phyloP scores from a whole-genome alignment of 768 basidiomycete genomes.

The Termitomyces sp. region DNA sequence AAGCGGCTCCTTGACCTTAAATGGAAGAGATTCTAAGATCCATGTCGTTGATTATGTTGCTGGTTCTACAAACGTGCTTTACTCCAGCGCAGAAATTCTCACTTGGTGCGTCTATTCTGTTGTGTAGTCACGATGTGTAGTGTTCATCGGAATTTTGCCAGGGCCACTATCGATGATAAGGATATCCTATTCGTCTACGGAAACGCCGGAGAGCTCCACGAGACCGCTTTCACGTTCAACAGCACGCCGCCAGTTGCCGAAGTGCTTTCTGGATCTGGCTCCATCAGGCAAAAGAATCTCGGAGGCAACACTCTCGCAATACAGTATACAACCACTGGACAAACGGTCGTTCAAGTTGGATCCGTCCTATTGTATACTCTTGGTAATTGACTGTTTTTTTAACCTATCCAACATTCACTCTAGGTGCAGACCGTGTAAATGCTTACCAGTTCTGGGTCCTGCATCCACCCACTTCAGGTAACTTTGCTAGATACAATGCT shows the following conservation, averaged over 20 bases:
- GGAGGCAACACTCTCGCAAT: constrained; percentile 30
- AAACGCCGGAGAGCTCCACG: constrained; percentile 41
- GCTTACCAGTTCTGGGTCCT: constrained; percentile 51
- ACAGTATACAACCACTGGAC: constrained; percentile 41
- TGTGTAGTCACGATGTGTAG: not conserved
- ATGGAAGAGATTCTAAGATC: constrained; percentile 50
- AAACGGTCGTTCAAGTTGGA: constrained; percentile 42
- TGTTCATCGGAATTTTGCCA: constrained; percentile 9
- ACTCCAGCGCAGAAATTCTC: constrained; percentile 45
- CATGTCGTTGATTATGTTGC: constrained; percentile 46
- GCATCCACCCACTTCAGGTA: constrained; percentile 32
- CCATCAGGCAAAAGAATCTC: constrained; percentile 31
- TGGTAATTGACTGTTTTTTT: constrained; percentile 23
- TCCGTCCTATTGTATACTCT: constrained; percentile 38
- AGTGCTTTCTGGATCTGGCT: constrained; percentile 30
- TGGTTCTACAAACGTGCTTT: constrained; percentile 37
- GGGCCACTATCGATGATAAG: constrained; percentile 44
- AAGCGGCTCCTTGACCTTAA: constrained; percentile 37
- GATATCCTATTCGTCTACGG: constrained; percentile 45
- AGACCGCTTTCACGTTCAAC: constrained; percentile 40
- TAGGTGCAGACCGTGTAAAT: constrained; percentile 34
- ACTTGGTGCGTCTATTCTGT: constrained; percentile 31
- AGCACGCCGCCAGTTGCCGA: constrained; percentile 21
- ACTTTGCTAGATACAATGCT: constrained; percentile 32
- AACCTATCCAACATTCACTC: not conserved